These are phyloP conservation scores for Neurospora discreta DNA, from an alignment of 495 filamentous ascomycete species.

Conservation along the genomic window DNA sequence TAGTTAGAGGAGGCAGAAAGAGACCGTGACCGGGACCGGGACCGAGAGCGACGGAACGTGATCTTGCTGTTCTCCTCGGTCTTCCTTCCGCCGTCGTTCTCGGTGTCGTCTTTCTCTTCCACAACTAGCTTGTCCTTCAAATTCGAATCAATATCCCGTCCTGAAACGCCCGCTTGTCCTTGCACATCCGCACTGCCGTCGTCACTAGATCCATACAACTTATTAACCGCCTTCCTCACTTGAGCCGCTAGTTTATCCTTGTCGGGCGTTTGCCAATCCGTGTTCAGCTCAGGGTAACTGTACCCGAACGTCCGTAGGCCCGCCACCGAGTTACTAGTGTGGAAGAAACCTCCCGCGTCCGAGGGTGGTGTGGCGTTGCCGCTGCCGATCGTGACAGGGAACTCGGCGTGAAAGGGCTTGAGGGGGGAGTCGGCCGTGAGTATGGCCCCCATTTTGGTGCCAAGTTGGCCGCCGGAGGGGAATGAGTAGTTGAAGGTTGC, in stretches of 20 bases:
- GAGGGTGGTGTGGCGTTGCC: not conserved
- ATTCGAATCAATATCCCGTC: not conserved
- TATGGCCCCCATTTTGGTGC: slow-evolving; percentile 13
- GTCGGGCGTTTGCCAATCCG: slow-evolving; percentile 5
- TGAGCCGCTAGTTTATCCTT: slow-evolving; percentile 11
- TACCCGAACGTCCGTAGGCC: slow-evolving; percentile 30
- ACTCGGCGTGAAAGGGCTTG: slow-evolving; percentile 33
- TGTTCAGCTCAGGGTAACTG: slow-evolving; percentile 32
- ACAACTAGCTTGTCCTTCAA: not conserved
- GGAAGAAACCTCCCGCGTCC: slow-evolving; percentile 12
- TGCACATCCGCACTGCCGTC: not conserved
- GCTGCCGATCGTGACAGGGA: not conserved
- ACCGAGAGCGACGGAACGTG: not conserved
- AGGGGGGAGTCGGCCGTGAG: slow-evolving; percentile 29
- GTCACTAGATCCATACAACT: slow-evolving; percentile 16
- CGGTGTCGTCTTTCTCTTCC: not conserved
- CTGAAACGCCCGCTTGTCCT: not conserved
- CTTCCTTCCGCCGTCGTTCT: not conserved
- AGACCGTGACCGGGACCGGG: not conserved
- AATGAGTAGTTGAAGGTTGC: slow-evolving; percentile 15
- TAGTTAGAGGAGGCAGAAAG: not conserved
- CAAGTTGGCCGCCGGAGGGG: slow-evolving; percentile 20
- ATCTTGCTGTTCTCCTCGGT: not conserved
- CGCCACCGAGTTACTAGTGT: slow-evolving; percentile 27
- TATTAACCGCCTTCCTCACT: slow-evolving; percentile 21